Evolutionary conservation across 139 green algal species (phyloP), one percentile per base, ranked within the genome.

Genomic region (Trebouxia sp.): DNA sequence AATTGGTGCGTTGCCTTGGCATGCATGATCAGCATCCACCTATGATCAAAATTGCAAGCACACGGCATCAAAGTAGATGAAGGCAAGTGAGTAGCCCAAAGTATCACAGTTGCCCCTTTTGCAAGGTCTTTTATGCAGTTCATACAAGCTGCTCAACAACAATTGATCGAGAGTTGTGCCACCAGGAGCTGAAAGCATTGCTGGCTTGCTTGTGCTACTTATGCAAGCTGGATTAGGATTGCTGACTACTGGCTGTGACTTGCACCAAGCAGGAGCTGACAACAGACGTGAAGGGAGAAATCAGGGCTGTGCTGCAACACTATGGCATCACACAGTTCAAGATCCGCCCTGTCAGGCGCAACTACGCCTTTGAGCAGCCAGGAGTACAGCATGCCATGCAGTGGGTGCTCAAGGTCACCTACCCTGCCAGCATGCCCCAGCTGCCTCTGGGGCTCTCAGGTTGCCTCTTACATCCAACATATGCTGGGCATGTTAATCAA

Each of bases 351-450:
- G 95, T 98, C 50, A 90, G 91, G 88, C 85, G 97, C 22, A 89
- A 78, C 58, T 99, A 99, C 81, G 93, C 94, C 0, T 99, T 99
- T 86, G 96, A 99, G 88, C 65, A 90, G 43, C 22, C 80, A 5
- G 86, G 81, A 0, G 87, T 99, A 1, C 89, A 86, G 0, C 86
- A 89, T n/a, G 93, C 95, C 14, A 75, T 87, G 66, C 91, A 98
- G 85, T 99, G 93, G 88, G 92, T 97, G 11, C 78, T 99, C 43
- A 99, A 99, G 89, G 87, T 96, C 26, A 86, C 88, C 38, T 96
- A 93, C 83, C 84, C 92, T 1, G 93, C 88, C 26, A 58, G 67
- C n/a, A 38, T 89, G 66, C 81, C 87, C 10, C 48, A 78, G 11
- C 89, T 99, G 85, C 90, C 90, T 1, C 50, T 88, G 37, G 88